A percentile compares a stretch with the other conserved stretches of the same genome.
These are phyloP conservation scores for Ehretia macrophylla DNA, from an alignment of 257 asterid genomes.

Conservation along the genomic window DNA sequence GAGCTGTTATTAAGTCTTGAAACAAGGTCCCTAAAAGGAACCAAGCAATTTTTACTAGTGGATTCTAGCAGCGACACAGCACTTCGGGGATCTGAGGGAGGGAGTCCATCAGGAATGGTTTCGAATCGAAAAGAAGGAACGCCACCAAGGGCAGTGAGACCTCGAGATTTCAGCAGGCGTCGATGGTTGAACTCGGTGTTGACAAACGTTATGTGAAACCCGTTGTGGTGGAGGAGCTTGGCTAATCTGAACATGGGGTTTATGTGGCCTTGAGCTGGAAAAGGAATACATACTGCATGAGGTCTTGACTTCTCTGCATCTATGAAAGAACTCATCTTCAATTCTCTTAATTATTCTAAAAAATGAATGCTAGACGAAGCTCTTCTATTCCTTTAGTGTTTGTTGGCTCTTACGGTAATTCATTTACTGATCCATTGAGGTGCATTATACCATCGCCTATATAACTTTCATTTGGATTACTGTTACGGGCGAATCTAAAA, in stretches of 20 bases:
- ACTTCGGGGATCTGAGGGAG: constrained; percentile 20
- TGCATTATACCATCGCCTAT: no score
- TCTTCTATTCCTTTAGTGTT: not conserved
- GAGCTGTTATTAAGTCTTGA: constrained; percentile 4
- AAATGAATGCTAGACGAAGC: not conserved
- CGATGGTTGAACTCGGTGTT: constrained; percentile 26
- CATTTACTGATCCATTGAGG: no score
- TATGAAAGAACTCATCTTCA: not conserved
- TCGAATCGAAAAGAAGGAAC: constrained; percentile 15
- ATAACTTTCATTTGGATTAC: no score
- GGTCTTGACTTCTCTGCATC: not conserved
- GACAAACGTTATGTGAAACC: constrained; percentile 32
- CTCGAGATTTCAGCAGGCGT: constrained; percentile 12
- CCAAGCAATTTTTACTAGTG: constrained; percentile 16
- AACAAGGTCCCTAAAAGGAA: constrained; percentile 15
- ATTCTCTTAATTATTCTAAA: no score
- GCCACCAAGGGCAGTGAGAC: constrained; percentile 5
- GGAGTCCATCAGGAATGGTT: constrained; percentile 29
- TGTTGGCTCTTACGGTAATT: not conserved
- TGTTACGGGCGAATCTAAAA: no score
- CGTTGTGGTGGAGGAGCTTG: constrained; percentile 26
- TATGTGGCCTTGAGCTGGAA: constrained; percentile 38
- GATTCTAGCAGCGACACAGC: constrained; percentile 17
- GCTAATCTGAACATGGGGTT: constrained; percentile 32
- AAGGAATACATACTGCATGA: constrained; percentile 29